These are phyloP conservation scores for Tolypocladium nubicola DNA, from an alignment of 2,329 filamentous ascomycete species.

Conservation along the genomic window DNA sequence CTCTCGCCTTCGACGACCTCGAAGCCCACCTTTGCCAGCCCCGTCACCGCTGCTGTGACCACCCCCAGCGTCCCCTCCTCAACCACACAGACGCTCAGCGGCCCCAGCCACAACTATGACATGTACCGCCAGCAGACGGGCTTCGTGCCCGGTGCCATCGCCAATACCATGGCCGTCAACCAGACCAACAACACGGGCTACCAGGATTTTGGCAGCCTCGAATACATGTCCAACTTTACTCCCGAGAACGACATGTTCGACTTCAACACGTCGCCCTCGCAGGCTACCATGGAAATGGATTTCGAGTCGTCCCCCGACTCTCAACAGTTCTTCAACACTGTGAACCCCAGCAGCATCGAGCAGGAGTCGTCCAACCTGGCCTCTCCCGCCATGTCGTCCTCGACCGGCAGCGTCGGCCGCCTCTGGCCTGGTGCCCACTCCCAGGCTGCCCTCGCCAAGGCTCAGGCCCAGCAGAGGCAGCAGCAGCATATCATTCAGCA, in stretches of 20 bases:
- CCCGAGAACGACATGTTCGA: constrained; percentile 59
- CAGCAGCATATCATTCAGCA: constrained; percentile 32
- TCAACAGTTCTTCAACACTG: constrained; percentile 52
- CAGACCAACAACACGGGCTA: constrained; percentile 46
- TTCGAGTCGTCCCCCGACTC: constrained; percentile 36
- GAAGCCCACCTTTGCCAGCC: constrained; percentile 43
- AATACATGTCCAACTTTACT: constrained; percentile 45
- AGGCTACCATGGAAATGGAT: constrained; percentile 52
- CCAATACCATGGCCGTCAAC: constrained; percentile 70
- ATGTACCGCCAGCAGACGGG: constrained; percentile 94
- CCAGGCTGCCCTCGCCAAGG: constrained; percentile 70
- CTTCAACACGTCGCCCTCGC: constrained; percentile 58
- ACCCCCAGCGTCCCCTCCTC: constrained; percentile 45
- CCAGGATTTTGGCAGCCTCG: constrained; percentile 35
- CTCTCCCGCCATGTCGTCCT: constrained; percentile 35
- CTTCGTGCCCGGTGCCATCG: constrained; percentile 73
- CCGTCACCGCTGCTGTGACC: constrained; percentile 39
- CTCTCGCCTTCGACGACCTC: constrained; percentile 42
- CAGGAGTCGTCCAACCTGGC: constrained; percentile 36
- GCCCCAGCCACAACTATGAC: constrained; percentile 89
- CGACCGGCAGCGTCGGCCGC: constrained; percentile 52
- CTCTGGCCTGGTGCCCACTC: constrained; percentile 93
- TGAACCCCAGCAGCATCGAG: constrained; percentile 68
- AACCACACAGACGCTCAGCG: constrained; percentile 54
- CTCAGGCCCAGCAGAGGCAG: constrained; percentile 57